Base-by-base conservation (phyloP, 2,329 filamentous ascomycete genomes). In the Paraphoma chrysanthemicola region DNA sequence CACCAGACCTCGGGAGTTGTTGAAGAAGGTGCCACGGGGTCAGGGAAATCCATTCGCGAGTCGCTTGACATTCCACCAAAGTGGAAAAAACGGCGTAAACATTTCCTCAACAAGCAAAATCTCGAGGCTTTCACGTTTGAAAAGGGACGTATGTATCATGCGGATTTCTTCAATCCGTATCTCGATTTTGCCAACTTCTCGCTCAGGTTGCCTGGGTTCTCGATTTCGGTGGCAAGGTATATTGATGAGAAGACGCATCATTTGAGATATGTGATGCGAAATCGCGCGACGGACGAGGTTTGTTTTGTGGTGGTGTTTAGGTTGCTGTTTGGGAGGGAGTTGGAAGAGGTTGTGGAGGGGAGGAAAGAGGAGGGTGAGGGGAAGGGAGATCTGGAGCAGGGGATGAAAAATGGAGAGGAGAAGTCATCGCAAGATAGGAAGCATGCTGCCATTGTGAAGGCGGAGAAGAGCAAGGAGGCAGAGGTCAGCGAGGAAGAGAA, bases 151-250 rank as follows among this genome's bases (percentile, higher is more conserved):
- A 51, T 77, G 51, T 82, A 82, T 52, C 73, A 79, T 39, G 78
- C 69, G 1, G 80, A 82, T 53, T 82, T 82, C 56, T 81, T 79
- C 70, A 82, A 82, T 51, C 78, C 79, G 18, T 80, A 82, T 63
- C 63, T 82, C 5, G 80, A 82, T 57, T 82, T 81, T 63, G 75
- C 77, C 1, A 79, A 80, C 44, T 81, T 80, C 55, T 68, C 75
- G 3, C 57, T 82, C 3, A 77, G 79, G 51, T 58, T 82, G 14
- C 80, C 80, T 0, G 80, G 80, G 0, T 80, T 82, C 50, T 77
- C 71, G 2, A 73, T 82, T 28, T 74, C 73, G 12, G 78, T 82
- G 4, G 74, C 79, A 43, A 78, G 75, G 61, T 82, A 81, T 53
- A 75, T 82, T 42, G 80, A 80, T 57, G 75, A 80, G 45, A 80